These are phyloP conservation scores for Cladophialophora psammophila DNA, from an alignment of 2,329 filamentous ascomycete species.

Conservation along the genomic window DNA sequence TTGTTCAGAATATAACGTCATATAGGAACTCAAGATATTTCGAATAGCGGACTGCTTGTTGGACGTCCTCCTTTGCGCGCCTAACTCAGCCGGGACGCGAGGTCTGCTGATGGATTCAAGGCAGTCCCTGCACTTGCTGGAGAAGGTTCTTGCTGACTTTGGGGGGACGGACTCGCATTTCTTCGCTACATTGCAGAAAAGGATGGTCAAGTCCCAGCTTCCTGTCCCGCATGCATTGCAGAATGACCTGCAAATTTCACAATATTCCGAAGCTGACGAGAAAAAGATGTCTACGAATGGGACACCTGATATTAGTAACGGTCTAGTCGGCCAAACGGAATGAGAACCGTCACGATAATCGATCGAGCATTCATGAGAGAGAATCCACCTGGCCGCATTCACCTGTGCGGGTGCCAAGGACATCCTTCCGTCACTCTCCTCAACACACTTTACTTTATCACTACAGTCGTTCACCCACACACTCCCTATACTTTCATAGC, in stretches of 20 bases:
- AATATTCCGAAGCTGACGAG: background rate
- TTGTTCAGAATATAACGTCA: background rate
- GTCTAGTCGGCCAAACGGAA: background rate
- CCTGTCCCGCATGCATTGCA: constrained; percentile 1
- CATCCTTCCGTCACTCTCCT: too few species aligned
- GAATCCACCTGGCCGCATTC: too few species aligned
- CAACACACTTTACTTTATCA: too few species aligned
- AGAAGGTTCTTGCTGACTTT: constrained; percentile 14
- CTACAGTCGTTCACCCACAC: too few species aligned
- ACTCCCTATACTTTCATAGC: too few species aligned
- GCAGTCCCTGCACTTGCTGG: constrained; percentile 10
- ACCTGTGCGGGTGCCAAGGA: too few species aligned
- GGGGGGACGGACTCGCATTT: constrained; percentile 15
- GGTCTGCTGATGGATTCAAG: constrained; percentile 11
- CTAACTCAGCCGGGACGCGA: background rate
- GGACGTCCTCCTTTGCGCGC: constrained; percentile 20
- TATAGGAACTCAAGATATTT: constrained; percentile 24
- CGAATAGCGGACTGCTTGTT: constrained; percentile 17
- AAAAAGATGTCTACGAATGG: background rate
- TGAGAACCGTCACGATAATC: background rate
- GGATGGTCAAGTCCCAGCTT: constrained; percentile 16
- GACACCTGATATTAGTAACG: background rate
- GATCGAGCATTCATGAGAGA: background rate
- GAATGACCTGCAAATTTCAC: constrained; percentile 14
- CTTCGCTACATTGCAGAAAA: constrained; percentile 6